Evolutionary conservation across 306 rosid species (phyloP), one percentile per base, ranked within the genome.

Genomic region (Prunus davidiana): DNA sequence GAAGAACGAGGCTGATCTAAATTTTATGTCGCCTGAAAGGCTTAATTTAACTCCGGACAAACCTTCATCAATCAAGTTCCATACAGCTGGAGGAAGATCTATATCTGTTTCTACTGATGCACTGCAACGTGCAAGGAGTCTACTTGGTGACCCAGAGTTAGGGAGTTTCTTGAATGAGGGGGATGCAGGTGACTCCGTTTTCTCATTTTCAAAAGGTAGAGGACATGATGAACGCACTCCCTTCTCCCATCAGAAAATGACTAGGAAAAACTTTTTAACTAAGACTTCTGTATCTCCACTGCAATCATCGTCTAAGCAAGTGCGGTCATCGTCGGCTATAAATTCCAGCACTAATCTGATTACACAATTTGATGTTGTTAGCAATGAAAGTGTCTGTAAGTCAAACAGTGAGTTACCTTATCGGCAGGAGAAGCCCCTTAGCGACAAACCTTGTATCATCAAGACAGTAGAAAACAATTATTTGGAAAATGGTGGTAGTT

Each of bases 31-130:
- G 64, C 79, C 64, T 0, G 76, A 82, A 76, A 32, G 74, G 62
- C 63, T 47, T 50, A 76, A 66, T 32, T 76, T 81, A 16, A 72
- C 77, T 45, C 73, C 61, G 7, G 32, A 58, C 60, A 86, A 86
- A 63, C 79, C 84, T 15, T 72, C 89, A 73, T 84, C 94, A 41
- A 69, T 94, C 68, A 92, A 87, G 71, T 92, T 94, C 86, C 84
- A 82, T 46, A 92, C 97, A 45, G 97, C 98, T 0, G 96, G 97
- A 12, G 96, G 96, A 77, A 92, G 91, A 84, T 92, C 97, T 47
- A 62, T 94, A 79, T 94, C 96, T 51, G 80, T 94, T 77, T 91
- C 97, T 8, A 82, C 81, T 66, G 89, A 85, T 69, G 98, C 98
- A 15, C 72, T 94, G 32, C 83, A 85, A 60, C 98, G 93, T 52